Percentiles rank a stretch among this genome's conserved stretches.
Conservation (phyloP, 78 protist species). For the Dictyostelium firmibasis region DNA sequence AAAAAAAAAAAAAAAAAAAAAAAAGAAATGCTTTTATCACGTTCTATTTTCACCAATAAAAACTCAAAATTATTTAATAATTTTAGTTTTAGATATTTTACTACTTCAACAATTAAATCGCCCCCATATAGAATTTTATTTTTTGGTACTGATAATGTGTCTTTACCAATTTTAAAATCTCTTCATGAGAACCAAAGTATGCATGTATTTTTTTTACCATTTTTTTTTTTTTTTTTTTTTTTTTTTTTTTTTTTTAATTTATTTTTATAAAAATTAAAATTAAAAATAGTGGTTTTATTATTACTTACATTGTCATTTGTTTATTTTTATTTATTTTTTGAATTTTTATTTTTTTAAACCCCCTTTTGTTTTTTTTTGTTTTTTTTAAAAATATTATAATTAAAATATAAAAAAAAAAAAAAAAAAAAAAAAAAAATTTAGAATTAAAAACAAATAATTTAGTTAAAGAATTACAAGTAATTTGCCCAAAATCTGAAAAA, state of each 20-base stretch:
- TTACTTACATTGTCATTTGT: too few relatives aligned
- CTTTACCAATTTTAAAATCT: constrained; percentile 34
- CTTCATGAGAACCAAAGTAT: constrained; percentile 21
- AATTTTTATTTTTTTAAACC: neutral
- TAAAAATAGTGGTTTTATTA: neutral
- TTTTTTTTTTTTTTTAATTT: too few relatives aligned
- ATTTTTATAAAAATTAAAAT: too few relatives aligned
- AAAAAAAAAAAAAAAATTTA: neutral
- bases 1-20: too few relatives aligned
- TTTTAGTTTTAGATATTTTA: neutral
- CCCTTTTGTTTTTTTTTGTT: neutral
- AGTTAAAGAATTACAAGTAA: constrained; percentile 46
- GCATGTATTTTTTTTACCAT: neutral
- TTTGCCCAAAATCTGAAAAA: constrained; percentile 25
- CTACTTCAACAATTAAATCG: neutral
- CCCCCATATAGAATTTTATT: constrained; percentile 66
- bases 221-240: too few relatives aligned
- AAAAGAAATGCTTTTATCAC: neutral
- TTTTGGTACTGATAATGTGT: constrained; percentile 80
- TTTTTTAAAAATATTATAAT: too few relatives aligned
- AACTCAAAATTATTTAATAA: neutral
- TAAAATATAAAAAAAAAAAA: neutral
- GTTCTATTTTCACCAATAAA: neutral
- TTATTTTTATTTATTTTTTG: neutral
- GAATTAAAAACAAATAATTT: neutral